Conservation (phyloP, 2,329 filamentous ascomycete species). For the Alternaria consortialis region DNA sequence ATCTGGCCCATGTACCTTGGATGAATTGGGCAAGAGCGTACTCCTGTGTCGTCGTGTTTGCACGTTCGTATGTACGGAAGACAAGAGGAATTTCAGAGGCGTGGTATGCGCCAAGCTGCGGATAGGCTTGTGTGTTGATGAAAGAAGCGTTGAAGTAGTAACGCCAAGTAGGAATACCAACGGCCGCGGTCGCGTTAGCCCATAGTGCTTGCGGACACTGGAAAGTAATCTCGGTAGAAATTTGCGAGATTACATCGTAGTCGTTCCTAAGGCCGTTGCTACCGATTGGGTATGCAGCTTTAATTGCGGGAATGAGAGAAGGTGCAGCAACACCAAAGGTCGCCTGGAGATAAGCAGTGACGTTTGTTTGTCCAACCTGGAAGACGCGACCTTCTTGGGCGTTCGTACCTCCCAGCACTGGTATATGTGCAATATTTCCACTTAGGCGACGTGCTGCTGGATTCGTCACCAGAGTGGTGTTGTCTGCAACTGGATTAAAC, state of each 20-base stretch:
- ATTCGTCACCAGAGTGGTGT: slow-evolving; percentile 31
- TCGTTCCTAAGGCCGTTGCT: slow-evolving; percentile 21
- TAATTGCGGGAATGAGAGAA: slow-evolving; percentile 23
- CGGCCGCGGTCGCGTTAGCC: slow-evolving; percentile 33
- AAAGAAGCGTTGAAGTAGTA: slow-evolving; percentile 45
- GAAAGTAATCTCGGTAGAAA: slow-evolving; percentile 28
- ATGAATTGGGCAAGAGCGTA: slow-evolving; percentile 30
- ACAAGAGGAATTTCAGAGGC: slow-evolving; percentile 35
- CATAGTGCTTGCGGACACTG: slow-evolving; percentile 34
- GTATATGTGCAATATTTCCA: slow-evolving; percentile 38
- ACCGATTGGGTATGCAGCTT: slow-evolving; percentile 35
- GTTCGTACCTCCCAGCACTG: slow-evolving; percentile 38
- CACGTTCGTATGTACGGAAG: slow-evolving; percentile 30
- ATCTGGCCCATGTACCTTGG: slow-evolving; percentile 37
- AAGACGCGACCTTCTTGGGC: slow-evolving; percentile 40
- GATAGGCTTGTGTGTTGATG: slow-evolving; percentile 28
- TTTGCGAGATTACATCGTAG: slow-evolving; percentile 29
- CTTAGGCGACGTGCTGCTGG: slow-evolving; percentile 25
- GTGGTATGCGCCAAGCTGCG: slow-evolving; percentile 32
- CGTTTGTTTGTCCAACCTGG: slow-evolving; percentile 25
- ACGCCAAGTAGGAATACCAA: slow-evolving; percentile 37
- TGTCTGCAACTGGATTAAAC: slow-evolving; percentile 34
- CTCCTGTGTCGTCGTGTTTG: slow-evolving; percentile 32
- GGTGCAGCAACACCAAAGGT: slow-evolving; percentile 19
- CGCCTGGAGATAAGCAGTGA: slow-evolving; percentile 28